phyloP scores from a whole-genome alignment of 192 early-diverging fungal species.

The Rhizoclosmatium sp. region DNA sequence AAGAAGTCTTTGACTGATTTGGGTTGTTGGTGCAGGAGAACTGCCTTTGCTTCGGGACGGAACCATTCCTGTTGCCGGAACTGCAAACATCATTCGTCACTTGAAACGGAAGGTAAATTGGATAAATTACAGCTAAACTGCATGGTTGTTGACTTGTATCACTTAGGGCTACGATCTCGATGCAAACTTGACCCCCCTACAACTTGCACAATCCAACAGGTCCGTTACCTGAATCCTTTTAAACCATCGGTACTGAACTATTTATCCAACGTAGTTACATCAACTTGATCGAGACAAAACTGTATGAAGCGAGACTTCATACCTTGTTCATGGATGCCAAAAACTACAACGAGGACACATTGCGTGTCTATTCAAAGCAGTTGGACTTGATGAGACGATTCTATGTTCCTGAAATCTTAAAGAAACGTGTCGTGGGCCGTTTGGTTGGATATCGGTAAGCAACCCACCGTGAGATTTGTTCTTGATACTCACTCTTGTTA shows the following conservation, averaged over 20 bases:
- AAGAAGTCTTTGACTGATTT: too few relatives aligned
- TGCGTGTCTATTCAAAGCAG: conserved; percentile 74
- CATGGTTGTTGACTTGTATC: conserved; percentile 9
- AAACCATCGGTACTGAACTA: background rate
- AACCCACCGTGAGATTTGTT: background rate
- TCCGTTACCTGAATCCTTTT: conserved; percentile 25
- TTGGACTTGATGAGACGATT: conserved; percentile 76
- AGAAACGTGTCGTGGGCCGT: conserved; percentile 71
- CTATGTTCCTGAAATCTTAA: conserved; percentile 75
- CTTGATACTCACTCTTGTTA: background rate
- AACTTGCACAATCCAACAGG: conserved; percentile 61
- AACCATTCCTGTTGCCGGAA: conserved; percentile 49
- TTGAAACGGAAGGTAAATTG: conserved; percentile 48
- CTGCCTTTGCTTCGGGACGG: conserved; percentile 74
- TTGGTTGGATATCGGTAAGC: conserved; percentile 64
- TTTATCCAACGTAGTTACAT: conserved; percentile 58
- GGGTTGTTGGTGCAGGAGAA: conserved; percentile 58
- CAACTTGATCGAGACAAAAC: conserved; percentile 76
- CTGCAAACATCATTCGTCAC: conserved; percentile 42
- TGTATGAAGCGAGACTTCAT: conserved; percentile 82
- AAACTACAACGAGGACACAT: conserved; percentile 79
- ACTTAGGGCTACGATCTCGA: conserved; percentile 55
- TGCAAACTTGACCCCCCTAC: conserved; percentile 34
- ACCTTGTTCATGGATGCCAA: conserved; percentile 84
- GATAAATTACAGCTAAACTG: conserved; percentile 33